These are phyloP conservation scores for Calocybe indica DNA, from an alignment of 768 basidiomycete genomes.

Conservation along the genomic window DNA sequence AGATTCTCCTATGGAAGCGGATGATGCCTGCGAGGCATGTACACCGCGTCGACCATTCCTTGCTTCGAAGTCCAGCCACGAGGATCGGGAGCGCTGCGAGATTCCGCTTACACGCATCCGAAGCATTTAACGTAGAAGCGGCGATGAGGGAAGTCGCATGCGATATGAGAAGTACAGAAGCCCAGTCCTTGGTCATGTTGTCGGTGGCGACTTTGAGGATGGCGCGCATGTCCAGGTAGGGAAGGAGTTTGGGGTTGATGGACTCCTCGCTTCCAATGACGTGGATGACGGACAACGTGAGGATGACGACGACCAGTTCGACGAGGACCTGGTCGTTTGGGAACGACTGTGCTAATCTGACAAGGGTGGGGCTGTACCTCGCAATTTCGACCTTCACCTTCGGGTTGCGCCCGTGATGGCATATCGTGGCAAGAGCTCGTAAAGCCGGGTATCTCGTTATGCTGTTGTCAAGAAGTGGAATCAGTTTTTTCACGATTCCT, in stretches of 20 bases:
- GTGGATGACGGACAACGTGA: conserved; percentile 46
- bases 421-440: conserved; percentile 50
- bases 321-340: conserved; percentile 44
- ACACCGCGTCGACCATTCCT: conserved; percentile 47
- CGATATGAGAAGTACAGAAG: conserved; percentile 35
- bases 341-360: conserved; percentile 40
- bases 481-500: conserved; percentile 55
- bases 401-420: conserved; percentile 49
- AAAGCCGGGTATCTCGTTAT: conserved; percentile 47
- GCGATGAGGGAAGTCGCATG: conserved; percentile 48
- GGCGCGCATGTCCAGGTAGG: conserved; percentile 34
- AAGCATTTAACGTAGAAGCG: conserved; percentile 35
- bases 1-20: conserved; percentile 36
- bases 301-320: conserved; percentile 44
- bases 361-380: conserved; percentile 31
- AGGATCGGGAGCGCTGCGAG: conserved; percentile 43
- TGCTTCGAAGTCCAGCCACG: conserved; percentile 48
- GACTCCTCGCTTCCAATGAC: conserved; percentile 34
- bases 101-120: conserved; percentile 35
- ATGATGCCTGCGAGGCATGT: conserved; percentile 48
- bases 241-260: conserved; percentile 29
- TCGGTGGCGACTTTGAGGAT: conserved; percentile 38
- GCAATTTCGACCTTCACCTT: conserved; percentile 48
- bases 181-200: conserved; percentile 36
- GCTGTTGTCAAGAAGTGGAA: conserved; percentile 45